Evolutionary conservation across 257 asterid species (phyloP).

Genomic region (Oldenlandia corymbosa): DNA sequence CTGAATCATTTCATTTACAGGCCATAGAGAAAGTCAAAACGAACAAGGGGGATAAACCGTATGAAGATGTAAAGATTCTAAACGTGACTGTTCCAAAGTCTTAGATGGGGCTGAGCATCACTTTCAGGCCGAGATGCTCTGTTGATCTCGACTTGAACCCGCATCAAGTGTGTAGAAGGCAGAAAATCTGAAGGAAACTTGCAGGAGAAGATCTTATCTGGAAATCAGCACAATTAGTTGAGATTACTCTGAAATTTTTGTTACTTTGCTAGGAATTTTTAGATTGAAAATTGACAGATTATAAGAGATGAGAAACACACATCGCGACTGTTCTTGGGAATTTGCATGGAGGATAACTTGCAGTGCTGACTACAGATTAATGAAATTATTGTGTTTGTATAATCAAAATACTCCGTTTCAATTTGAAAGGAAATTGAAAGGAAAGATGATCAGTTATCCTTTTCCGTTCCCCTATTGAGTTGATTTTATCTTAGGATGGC

Average conservation of each 20-base stretch:
- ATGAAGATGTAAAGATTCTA: constrained; percentile 87
- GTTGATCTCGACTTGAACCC: background rate
- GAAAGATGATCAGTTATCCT: too few relatives aligned
- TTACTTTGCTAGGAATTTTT: too few relatives aligned
- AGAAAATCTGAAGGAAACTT: background rate
- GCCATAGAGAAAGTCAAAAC: constrained; percentile 91
- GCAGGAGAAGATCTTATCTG: background rate
- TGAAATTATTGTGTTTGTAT: too few relatives aligned
- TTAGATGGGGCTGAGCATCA: background rate
- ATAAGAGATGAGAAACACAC: too few relatives aligned
- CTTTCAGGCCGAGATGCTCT: background rate
- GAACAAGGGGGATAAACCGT: constrained; percentile 80
- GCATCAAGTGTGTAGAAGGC: background rate
- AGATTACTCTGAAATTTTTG: background rate
- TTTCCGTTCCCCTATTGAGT: too few relatives aligned
- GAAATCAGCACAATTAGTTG: background rate
- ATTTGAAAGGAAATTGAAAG: too few relatives aligned
- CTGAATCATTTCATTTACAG: constrained; percentile 32
- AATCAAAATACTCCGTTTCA: too few relatives aligned
- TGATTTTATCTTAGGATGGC: too few relatives aligned
- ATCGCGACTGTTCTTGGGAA: too few relatives aligned
- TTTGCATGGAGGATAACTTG: too few relatives aligned
- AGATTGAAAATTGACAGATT: too few relatives aligned
- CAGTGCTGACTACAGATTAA: too few relatives aligned
- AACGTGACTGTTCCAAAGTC: constrained; percentile 86